Conservation (phyloP, 768 basidiomycete species). For the Pisolithus marmoratus region DNA sequence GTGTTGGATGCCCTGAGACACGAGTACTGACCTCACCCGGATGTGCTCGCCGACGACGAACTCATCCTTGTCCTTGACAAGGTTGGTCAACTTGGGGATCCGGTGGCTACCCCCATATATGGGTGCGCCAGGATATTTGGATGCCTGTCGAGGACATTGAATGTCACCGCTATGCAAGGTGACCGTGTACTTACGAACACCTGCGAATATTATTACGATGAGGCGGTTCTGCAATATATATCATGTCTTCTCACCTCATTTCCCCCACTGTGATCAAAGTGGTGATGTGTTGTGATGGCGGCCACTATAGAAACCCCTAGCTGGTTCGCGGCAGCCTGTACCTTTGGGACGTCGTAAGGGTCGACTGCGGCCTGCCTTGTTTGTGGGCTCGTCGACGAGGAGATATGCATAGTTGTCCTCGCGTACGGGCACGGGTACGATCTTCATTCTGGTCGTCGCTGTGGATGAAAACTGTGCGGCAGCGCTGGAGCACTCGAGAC, state of each 20-base stretch:
- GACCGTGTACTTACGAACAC: constrained; percentile 7
- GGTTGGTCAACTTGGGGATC: constrained; percentile 58
- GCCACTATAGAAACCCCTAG: constrained; percentile 65
- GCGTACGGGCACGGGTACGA: constrained; percentile 75
- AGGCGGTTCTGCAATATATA: constrained; percentile 5
- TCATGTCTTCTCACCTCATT: constrained; percentile 52
- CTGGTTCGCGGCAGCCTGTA: constrained; percentile 54
- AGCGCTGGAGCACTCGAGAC: constrained; percentile 1
- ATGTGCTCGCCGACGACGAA: constrained; percentile 68
- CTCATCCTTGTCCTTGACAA: constrained; percentile 77
- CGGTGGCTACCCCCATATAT: constrained; percentile 78
- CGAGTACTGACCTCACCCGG: constrained; percentile 45
- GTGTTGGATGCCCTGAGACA: background rate
- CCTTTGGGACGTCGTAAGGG: constrained; percentile 69
- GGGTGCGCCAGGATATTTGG: constrained; percentile 39
- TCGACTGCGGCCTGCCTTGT: constrained; percentile 76
- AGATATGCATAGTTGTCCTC: constrained; percentile 85
- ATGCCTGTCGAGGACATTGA: constrained; percentile 30
- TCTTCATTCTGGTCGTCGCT: constrained; percentile 45
- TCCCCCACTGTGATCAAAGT: constrained; percentile 84
- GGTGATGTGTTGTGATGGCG: constrained; percentile 88
- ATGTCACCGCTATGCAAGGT: background rate
- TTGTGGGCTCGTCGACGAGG: constrained; percentile 61
- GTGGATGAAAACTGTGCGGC: constrained; percentile 16
- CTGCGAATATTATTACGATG: constrained; percentile 21